A percentile compares a stretch with the other conserved stretches of the same genome.
Conservation (phyloP, 352 stramenopile genomes). For the Pythium folliculosum region DNA sequence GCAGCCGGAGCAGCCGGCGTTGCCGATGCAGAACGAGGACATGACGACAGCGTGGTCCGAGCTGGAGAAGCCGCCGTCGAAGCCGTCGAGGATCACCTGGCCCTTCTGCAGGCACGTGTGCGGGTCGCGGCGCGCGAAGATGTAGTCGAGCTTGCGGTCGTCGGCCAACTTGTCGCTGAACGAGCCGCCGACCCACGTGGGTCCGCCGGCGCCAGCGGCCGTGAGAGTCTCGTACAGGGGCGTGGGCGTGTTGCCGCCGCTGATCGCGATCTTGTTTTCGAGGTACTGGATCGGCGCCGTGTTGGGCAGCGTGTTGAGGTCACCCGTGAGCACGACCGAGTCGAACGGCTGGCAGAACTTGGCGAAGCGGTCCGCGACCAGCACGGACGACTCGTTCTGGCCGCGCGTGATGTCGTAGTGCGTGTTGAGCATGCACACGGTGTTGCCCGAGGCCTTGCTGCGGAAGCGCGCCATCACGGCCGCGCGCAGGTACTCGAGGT, state of each 20-base stretch:
- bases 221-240: slow-evolving; percentile 67
- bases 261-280: slow-evolving; percentile 24
- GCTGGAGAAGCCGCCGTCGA: slow-evolving; percentile 44
- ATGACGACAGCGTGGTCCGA: slow-evolving; percentile 69
- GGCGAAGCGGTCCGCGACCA: slow-evolving; percentile 49
- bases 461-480: slow-evolving; percentile 60
- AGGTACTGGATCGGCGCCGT: slow-evolving; percentile 50
- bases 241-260: slow-evolving; percentile 39
- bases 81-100: slow-evolving; percentile 48
- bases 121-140: slow-evolving; percentile 52
- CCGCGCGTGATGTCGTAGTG: slow-evolving; percentile 67
- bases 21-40: slow-evolving; percentile 62
- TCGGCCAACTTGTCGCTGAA: slow-evolving; percentile 35
- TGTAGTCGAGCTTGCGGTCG: slow-evolving; percentile 67
- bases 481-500: slow-evolving; percentile 59
- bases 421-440: slow-evolving; percentile 76
- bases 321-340: slow-evolving; percentile 64
- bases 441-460: slow-evolving; percentile 29
- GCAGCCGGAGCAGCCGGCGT: slow-evolving; percentile 33
- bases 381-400: slow-evolving; percentile 52
- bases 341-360: slow-evolving; percentile 46
- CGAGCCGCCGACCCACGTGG: slow-evolving; percentile 65
- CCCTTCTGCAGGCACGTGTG: slow-evolving; percentile 46
- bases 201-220: slow-evolving; percentile 36
- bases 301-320: slow-evolving; percentile 56